phyloP scores from a whole-genome alignment of 2,329 filamentous ascomycete species.

The Aureobasidium namibiae region DNA sequence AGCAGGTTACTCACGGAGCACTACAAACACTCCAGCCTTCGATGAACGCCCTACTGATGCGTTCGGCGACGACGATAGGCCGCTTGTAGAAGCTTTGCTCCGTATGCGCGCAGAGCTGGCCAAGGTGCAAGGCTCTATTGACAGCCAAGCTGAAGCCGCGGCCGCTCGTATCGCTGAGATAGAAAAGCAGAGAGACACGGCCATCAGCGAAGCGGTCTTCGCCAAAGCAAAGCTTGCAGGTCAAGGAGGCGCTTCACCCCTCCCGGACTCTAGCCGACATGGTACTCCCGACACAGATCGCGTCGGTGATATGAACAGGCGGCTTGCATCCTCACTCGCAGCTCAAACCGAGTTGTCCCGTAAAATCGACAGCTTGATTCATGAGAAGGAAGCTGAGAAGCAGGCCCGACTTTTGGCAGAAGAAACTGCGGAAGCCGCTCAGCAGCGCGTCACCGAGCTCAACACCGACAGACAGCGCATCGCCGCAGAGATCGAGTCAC shows the following conservation, averaged over 20 bases:
- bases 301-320: slow-evolving; percentile 66
- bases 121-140: slow-evolving; percentile 83
- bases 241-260: slow-evolving; percentile 50
- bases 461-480: slow-evolving; percentile 78
- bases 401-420: slow-evolving; percentile 77
- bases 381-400: slow-evolving; percentile 73
- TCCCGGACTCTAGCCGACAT: slow-evolving; percentile 41
- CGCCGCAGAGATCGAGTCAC: slow-evolving; percentile 72
- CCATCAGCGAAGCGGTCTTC: slow-evolving; percentile 91
- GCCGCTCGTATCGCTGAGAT: slow-evolving; percentile 87
- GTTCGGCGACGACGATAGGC: slow-evolving; percentile 86
- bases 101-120: slow-evolving; percentile 84
- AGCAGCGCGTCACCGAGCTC: slow-evolving; percentile 74
- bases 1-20: slow-evolving; percentile 68
- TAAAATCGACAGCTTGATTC: slow-evolving; percentile 59
- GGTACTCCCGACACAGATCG: slow-evolving; percentile 58
- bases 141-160: slow-evolving; percentile 76
- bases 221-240: slow-evolving; percentile 88
- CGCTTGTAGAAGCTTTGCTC: slow-evolving; percentile 82
- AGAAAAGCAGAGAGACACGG: slow-evolving; percentile 87
- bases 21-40: slow-evolving; percentile 55
- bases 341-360: slow-evolving; percentile 72
- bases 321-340: slow-evolving; percentile 73
- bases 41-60: slow-evolving; percentile 70
- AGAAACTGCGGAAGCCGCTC: slow-evolving; percentile 73